Percentiles rank a stretch among this genome's conserved stretches.
These are phyloP conservation scores for Pseudogymnoascus sp. DNA, from an alignment of 2,329 filamentous ascomycete genomes.

Conservation along the genomic window DNA sequence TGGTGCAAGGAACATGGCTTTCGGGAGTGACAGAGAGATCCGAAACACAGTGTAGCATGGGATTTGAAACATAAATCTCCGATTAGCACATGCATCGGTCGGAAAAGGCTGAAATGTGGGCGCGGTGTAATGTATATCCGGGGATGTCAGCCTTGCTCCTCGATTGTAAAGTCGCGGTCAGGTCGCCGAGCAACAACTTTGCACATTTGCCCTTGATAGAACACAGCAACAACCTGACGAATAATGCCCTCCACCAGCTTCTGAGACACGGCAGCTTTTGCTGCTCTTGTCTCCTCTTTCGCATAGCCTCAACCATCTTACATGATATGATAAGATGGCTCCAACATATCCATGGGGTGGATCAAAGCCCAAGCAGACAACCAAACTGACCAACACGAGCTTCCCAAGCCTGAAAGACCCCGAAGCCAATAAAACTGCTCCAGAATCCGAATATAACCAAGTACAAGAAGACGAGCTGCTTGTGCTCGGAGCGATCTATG, in stretches of 20 bases:
- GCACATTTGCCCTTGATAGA: slow-evolving; percentile 2
- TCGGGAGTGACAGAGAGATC: background rate
- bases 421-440: slow-evolving; percentile 29
- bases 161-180: slow-evolving; percentile 7
- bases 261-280: slow-evolving; percentile 6
- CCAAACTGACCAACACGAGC: slow-evolving; percentile 36
- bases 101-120: slow-evolving; percentile 9
- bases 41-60: background rate
- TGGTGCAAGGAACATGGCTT: background rate
- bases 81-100: slow-evolving; percentile 4
- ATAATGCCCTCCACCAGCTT: background rate
- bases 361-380: slow-evolving; percentile 20
- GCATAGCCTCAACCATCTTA: slow-evolving; percentile 1
- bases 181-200: slow-evolving; percentile 7
- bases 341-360: slow-evolving; percentile 27
- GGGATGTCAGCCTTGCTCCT: slow-evolving; percentile 6
- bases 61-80: background rate
- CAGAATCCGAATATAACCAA: slow-evolving; percentile 65
- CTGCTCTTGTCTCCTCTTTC: slow-evolving; percentile 8
- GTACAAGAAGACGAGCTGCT: slow-evolving; percentile 83
- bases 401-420: slow-evolving; percentile 44
- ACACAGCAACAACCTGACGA: slow-evolving; percentile 3
- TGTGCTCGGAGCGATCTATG: slow-evolving; percentile 79
- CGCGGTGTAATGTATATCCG: slow-evolving; percentile 8
- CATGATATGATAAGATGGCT: slow-evolving; percentile 22